A percentile compares a stretch with the other conserved stretches of the same genome.
phyloP scores from a whole-genome alignment of 1,139 yeast species.

The Lodderomyces pseudojiufengensis region DNA sequence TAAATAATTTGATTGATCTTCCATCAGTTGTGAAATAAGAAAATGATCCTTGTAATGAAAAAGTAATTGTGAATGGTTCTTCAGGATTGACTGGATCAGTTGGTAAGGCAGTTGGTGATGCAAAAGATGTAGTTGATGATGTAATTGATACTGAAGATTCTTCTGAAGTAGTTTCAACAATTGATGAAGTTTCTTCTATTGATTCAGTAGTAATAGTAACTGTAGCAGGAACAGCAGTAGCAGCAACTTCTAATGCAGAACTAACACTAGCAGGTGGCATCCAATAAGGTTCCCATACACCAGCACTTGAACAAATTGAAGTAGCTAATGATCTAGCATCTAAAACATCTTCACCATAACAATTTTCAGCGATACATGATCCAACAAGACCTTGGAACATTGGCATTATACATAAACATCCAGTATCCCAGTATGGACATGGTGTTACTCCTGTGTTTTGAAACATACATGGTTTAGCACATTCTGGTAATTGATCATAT shows the following conservation, averaged over 20 bases:
- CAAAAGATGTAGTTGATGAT: too few relatives aligned
- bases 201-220: neutral
- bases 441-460: constrained; percentile 28
- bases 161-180: constrained; percentile 1
- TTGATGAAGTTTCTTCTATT: neutral
- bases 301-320: constrained; percentile 40
- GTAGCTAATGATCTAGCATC: constrained; percentile 37
- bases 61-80: constrained; percentile 25
- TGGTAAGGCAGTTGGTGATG: constrained; percentile 2
- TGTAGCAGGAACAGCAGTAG: constrained; percentile 12
- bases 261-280: constrained; percentile 33
- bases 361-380: constrained; percentile 25
- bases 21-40: constrained; percentile 2
- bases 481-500: constrained; percentile 18
- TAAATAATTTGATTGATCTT: constrained; percentile 4
- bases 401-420: constrained; percentile 35
- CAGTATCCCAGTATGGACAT: constrained; percentile 38
- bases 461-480: constrained; percentile 26
- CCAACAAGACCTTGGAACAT: constrained; percentile 26
- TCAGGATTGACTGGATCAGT: constrained; percentile 17
- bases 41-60: neutral
- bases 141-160: neutral
- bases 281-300: constrained; percentile 40
- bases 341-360: constrained; percentile 35
- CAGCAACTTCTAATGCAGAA: constrained; percentile 30